Percentiles rank a stretch among this genome's conserved stretches.
Evolutionary conservation across 1,139 yeast genomes (phyloP).

Genomic region (Candida sp.): DNA sequence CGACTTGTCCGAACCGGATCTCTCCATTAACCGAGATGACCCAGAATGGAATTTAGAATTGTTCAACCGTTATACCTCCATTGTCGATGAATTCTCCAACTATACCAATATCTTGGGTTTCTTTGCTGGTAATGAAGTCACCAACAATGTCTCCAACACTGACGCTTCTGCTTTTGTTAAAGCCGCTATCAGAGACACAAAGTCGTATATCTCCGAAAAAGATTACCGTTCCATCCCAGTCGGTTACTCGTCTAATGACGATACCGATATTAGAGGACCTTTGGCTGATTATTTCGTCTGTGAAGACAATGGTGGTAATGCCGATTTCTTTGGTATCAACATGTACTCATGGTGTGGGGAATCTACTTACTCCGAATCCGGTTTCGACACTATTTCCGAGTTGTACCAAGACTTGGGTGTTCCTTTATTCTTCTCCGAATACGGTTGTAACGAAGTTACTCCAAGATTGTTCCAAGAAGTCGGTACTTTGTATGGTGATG

Average conservation of each 20-base stretch:
- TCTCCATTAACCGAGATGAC: conserved; percentile 56
- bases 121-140: conserved; percentile 92
- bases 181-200: conserved; percentile 86
- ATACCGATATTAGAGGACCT: conserved; percentile 61
- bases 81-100: conserved; percentile 66
- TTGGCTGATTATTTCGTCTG: conserved; percentile 85
- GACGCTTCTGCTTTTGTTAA: conserved; percentile 83
- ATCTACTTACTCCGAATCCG: conserved; percentile 61
- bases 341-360: conserved; percentile 97
- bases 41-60: conserved; percentile 66
- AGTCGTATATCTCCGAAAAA: conserved; percentile 64
- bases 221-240: conserved; percentile 75
- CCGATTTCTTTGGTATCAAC: conserved; percentile 92
- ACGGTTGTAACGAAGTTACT: conserved; percentile 70
- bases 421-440: conserved; percentile 89
- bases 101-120: conserved; percentile 81
- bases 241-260: conserved; percentile 90
- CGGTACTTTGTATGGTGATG: conserved; percentile 52
- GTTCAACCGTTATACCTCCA: conserved; percentile 68
- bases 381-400: conserved; percentile 69
- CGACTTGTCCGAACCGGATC: conserved; percentile 66
- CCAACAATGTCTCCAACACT: conserved; percentile 69
- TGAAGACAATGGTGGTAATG: conserved; percentile 61
- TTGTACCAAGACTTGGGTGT: conserved; percentile 69
- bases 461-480: conserved; percentile 79